Conservation (phyloP, 352 stramenopile species). For the Phytophthora europaea region DNA sequence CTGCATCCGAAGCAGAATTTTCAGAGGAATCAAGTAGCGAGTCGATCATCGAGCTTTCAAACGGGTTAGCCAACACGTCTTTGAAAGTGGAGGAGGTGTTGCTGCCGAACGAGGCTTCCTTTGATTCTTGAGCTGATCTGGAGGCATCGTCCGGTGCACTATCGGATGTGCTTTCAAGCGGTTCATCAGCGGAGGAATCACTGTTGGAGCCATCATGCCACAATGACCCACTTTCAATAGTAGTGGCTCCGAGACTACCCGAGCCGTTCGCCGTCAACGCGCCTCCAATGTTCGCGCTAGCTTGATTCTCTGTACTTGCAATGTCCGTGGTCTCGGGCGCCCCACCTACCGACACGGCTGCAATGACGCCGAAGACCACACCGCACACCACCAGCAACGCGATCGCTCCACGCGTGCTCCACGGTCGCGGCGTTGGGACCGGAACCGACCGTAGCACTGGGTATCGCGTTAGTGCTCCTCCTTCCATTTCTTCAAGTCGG, state of each 20-base stretch:
- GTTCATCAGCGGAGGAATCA: not conserved
- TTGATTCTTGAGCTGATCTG: not conserved
- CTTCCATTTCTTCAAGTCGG: slow-evolving; percentile 39
- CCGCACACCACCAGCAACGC: slow-evolving; percentile 34
- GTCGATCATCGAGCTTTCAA: slow-evolving; percentile 9
- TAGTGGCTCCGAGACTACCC: slow-evolving; percentile 14
- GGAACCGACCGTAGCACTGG: slow-evolving; percentile 35
- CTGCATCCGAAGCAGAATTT: slow-evolving; percentile 1
- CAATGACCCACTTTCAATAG: slow-evolving; percentile 10
- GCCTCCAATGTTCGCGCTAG: slow-evolving; percentile 8
- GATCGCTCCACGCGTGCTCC: slow-evolving; percentile 34
- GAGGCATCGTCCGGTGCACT: not conserved
- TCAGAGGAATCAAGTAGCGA: slow-evolving; percentile 9
- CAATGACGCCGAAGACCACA: slow-evolving; percentile 39
- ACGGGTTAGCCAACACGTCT: not conserved
- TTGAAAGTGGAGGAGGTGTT: slow-evolving; percentile 7
- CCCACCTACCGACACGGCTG: slow-evolving; percentile 13
- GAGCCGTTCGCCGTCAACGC: slow-evolving; percentile 17
- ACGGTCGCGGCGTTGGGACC: slow-evolving; percentile 26
- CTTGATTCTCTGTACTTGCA: slow-evolving; percentile 9
- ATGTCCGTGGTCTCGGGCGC: slow-evolving; percentile 1
- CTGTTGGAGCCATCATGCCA: not conserved
- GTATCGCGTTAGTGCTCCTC: slow-evolving; percentile 16
- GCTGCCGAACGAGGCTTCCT: not conserved
- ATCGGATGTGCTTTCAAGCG: not conserved